These are phyloP conservation scores for Pseudogymnoascus sp. DNA, from an alignment of 2,329 filamentous ascomycete genomes.

Conservation along the genomic window DNA sequence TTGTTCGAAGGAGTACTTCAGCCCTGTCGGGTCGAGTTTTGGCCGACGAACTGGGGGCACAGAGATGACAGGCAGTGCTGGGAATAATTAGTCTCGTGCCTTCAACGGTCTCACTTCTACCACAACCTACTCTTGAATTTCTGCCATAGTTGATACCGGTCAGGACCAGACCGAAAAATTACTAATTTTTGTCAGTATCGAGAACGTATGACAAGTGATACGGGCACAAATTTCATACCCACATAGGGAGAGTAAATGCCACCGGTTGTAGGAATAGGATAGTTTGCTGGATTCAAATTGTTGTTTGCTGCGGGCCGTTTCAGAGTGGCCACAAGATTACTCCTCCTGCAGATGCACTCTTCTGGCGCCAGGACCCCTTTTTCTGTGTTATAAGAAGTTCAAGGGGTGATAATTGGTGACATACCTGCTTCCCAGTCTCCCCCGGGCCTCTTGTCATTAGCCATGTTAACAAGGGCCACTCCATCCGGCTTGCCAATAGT, in stretches of 20 bases:
- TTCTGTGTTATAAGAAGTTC: conserved; percentile 16
- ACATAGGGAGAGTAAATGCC: conserved; percentile 64
- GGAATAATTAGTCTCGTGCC: background rate
- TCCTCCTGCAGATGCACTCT: conserved; percentile 66
- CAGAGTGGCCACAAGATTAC: conserved; percentile 63
- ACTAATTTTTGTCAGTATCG: conserved; percentile 33
- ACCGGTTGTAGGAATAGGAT: conserved; percentile 62
- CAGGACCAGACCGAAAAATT: conserved; percentile 60
- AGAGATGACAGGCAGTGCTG: conserved; percentile 61
- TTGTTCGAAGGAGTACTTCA: conserved; percentile 61
- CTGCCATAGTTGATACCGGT: conserved; percentile 51
- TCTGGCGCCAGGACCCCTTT: conserved; percentile 52
- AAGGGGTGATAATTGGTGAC: background rate
- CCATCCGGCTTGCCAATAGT: conserved; percentile 29
- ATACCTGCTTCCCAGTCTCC: conserved; percentile 69
- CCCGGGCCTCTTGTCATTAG: conserved; percentile 67
- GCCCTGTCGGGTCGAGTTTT: conserved; percentile 60
- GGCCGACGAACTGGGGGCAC: conserved; percentile 65
- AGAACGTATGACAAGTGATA: background rate
- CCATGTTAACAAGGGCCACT: conserved; percentile 62
- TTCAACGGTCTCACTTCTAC: background rate
- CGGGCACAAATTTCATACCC: conserved; percentile 35
- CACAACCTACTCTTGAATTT: conserved; percentile 35
- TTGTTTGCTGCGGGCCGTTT: conserved; percentile 49
- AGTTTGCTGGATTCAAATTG: conserved; percentile 42